Evolutionary conservation across 2,329 filamentous ascomycete species (phyloP), one percentile per base, ranked within the genome.

Genomic region (Claviceps sp.): DNA sequence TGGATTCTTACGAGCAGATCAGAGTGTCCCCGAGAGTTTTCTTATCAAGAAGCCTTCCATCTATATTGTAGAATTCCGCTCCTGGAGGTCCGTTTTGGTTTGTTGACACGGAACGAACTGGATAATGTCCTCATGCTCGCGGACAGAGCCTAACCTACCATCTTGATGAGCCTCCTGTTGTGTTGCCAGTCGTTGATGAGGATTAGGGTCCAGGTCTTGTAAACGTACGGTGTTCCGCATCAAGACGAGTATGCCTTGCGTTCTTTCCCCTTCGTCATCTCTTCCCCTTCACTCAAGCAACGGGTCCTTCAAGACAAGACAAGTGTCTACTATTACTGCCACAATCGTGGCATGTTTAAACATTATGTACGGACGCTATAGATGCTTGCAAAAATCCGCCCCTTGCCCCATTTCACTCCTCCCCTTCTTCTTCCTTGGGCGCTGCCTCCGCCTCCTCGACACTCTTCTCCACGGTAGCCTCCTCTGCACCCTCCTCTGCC

Each of bases 291-390:
- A 40, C 16, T 16, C 39, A 4, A 40, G 39, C 6, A n/a, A 22
- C 5, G 19, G 11, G 17, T 14, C 11, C 7, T 7, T 19, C 3
- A 43, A 22, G 19, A 16, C 41, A 16, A 40, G 39, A 40, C 39
- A 40, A n/a, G 13, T 14, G 30, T 24, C 16, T 45, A 11, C 22
- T 30, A 47, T 47, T 34, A 10, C 17, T 17, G 44, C 37, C 40
- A 40, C 34, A 49, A 37, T 24, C 42, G 37, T 52, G 50, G 42
- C 43, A 41, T n/a, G 30, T 57, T 53, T 68, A 68, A 59, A 68
- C 66, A 68, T 68, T 68, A 68, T 59, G 62, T 67, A 64, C 61
- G 58, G 56, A 52, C 52, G 52, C 50, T 63, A 64, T 60, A 60
- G 54, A 53, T 44, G 19, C 19, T 44, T 14, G 22, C 5, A 8